Evolutionary conservation across 2,329 filamentous ascomycete species (phyloP).

Genomic region (Paecilomyces variotii): DNA sequence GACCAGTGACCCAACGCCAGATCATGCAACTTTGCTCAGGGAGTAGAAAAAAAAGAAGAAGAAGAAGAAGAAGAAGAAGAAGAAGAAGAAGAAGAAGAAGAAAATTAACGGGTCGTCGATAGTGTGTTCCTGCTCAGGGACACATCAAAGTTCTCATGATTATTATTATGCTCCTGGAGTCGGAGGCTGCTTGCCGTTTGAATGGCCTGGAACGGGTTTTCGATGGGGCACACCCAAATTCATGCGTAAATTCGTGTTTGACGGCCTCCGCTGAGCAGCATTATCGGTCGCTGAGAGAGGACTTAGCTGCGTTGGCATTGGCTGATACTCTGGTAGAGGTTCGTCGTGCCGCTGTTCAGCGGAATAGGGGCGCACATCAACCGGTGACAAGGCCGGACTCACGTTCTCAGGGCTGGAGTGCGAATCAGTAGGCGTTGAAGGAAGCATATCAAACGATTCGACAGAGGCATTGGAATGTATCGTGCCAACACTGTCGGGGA

Average conservation of each 20-base stretch:
- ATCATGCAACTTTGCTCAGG: background rate
- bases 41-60: background rate
- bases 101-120: background rate
- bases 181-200: background rate
- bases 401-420: slow-evolving; percentile 25
- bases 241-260: slow-evolving; percentile 18
- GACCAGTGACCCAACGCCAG: background rate
- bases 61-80: background rate
- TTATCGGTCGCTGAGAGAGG: slow-evolving; percentile 8
- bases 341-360: slow-evolving; percentile 17
- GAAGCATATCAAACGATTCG: slow-evolving; percentile 34
- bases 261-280: slow-evolving; percentile 12
- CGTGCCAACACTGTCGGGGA: slow-evolving; percentile 8
- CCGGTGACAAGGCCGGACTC: slow-evolving; percentile 22
- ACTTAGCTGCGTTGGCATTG: slow-evolving; percentile 15
- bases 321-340: slow-evolving; percentile 23
- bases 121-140: background rate
- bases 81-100: background rate
- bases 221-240: slow-evolving; percentile 30
- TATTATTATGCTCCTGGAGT: background rate
- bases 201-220: slow-evolving; percentile 29
- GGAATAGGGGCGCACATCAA: slow-evolving; percentile 20
- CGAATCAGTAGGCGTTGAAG: slow-evolving; percentile 27
- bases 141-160: background rate
- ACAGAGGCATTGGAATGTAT: slow-evolving; percentile 13